Conservation (phyloP, 2,329 filamentous ascomycete genomes). For the Chalaropsis thielavioides region DNA sequence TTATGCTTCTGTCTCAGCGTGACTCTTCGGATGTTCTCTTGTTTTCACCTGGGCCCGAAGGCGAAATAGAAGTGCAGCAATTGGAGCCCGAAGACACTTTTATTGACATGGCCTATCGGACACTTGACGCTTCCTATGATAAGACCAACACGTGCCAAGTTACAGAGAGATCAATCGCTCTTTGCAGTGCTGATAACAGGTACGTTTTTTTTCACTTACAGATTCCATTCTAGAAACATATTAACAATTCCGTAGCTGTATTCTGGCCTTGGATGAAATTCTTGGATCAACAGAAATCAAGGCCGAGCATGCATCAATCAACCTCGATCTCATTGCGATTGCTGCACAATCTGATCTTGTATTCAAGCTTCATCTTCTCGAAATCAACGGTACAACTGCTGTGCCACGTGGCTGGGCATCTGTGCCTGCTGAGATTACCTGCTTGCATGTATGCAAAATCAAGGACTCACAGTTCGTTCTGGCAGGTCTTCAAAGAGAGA, state of each 20-base stretch:
- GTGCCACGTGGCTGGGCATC: not conserved
- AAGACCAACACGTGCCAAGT: constrained; percentile 36
- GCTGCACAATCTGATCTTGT: constrained; percentile 25
- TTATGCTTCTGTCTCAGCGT: constrained; percentile 35
- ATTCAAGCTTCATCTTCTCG: constrained; percentile 6
- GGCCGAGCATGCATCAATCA: constrained; percentile 32
- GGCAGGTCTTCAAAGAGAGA: constrained; percentile 23
- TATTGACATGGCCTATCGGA: constrained; percentile 40
- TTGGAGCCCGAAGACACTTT: constrained; percentile 24
- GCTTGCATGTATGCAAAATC: constrained; percentile 25
- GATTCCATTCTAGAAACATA: not conserved
- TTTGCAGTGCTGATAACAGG: constrained; percentile 28
- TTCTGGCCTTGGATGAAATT: constrained; percentile 24
- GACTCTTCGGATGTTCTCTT: constrained; percentile 35
- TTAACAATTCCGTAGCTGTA: constrained; percentile 22
- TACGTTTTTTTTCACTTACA: constrained; percentile 21
- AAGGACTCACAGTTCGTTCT: constrained; percentile 20
- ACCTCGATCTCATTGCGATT: constrained; percentile 29
- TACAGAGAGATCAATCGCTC: constrained; percentile 34
- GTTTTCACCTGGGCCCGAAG: constrained; percentile 26
- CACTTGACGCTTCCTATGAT: constrained; percentile 32
- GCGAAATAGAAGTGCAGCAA: not conserved
- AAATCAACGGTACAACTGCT: constrained; percentile 4
- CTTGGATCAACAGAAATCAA: constrained; percentile 22
- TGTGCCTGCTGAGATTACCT: constrained; percentile 32